Base-by-base conservation (phyloP, 2,329 filamentous ascomycete species). In the Hymenoscyphus infarciens region DNA sequence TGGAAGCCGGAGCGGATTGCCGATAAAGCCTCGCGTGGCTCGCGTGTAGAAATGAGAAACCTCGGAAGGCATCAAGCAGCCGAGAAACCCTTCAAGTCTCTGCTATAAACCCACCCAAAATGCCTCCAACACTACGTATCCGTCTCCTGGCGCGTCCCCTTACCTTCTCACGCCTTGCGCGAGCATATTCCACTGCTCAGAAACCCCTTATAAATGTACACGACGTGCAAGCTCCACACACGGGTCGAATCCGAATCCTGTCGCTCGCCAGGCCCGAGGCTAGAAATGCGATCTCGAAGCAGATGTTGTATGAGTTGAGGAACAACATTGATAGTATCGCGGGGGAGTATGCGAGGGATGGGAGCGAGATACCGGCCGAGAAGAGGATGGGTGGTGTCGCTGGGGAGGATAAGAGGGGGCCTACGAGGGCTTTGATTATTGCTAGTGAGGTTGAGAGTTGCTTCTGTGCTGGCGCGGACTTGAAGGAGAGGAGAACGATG, bases 391-490 rank as follows among this genome's bases (percentile, higher is more conserved):
- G 79, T 31, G 80, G 81, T 38, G 74, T 74, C 0, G 78, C 79
- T 2, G 79, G 78, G 0, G 70, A 75, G 3, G 77, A 80, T 63
- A 69, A 80, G 66, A 79, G 76, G 64, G 82, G 82, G 0, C 82
- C 83, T 0, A 97, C 93, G 16, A 81, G 95, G 67, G 94, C 91
- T 1, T 75, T 99, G 69, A 85, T 99, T 49, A 71, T 99, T 16
- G 90, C 91, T 11, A 96, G 91, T 72, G 91, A 91, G 49, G 83
- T 91, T n/a, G 91, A 97, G 70, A 82, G 85, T 27, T 89, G 87
- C 71, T 99, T 99, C 76, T 99, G 95, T 76, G 92, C 95, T 0
- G 95, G 95, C 42, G 95, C 95, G 3, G 95, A 99, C 74, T 78
- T 99, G 71, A 98, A 97, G 75, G 94, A 97, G 80, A 81, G 94